These are phyloP conservation scores for Suillus fuscotomentosus DNA, from an alignment of 768 basidiomycete species.

Conservation along the genomic window DNA sequence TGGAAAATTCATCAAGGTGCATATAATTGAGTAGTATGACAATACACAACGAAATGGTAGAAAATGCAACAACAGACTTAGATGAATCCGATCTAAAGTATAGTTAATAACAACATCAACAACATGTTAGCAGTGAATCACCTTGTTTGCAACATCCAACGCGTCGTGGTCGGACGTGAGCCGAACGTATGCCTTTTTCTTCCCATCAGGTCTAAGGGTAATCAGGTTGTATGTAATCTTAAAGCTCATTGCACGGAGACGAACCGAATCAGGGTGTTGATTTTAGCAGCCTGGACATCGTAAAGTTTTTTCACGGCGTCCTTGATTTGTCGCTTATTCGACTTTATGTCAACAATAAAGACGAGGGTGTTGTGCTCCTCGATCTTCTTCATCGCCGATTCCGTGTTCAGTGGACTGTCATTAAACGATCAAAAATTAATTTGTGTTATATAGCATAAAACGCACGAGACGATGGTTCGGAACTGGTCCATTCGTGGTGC, in stretches of 20 bases:
- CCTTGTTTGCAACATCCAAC: slow-evolving; percentile 97
- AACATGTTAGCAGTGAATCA: slow-evolving; percentile 28
- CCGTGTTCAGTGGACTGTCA: slow-evolving; percentile 83
- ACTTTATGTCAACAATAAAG: slow-evolving; percentile 91
- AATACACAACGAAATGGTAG: background rate
- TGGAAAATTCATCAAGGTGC: background rate
- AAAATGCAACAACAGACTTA: slow-evolving; percentile 36
- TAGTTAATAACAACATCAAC: background rate
- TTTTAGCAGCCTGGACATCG: slow-evolving; percentile 92
- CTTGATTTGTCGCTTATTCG: slow-evolving; percentile 99
- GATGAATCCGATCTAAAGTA: slow-evolving; percentile 86
- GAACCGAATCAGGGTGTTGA: slow-evolving; percentile 98
- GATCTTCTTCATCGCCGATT: slow-evolving; percentile 99
- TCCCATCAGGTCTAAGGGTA: slow-evolving; percentile 83
- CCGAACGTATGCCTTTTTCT: slow-evolving; percentile 99
- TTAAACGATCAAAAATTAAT: background rate
- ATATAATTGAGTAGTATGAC: slow-evolving; percentile 12
- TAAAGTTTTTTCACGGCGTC: slow-evolving; percentile 99
- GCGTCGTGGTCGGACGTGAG: slow-evolving; percentile 96
- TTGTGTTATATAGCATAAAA: slow-evolving; percentile 17
- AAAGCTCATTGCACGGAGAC: slow-evolving; percentile 20
- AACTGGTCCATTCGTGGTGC: slow-evolving; percentile 95
- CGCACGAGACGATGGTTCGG: slow-evolving; percentile 88
- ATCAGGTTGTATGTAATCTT: background rate
- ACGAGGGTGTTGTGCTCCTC: slow-evolving; percentile 99